Base-by-base conservation (phyloP, 768 basidiomycete species). In the Podaxis pistillaris region DNA sequence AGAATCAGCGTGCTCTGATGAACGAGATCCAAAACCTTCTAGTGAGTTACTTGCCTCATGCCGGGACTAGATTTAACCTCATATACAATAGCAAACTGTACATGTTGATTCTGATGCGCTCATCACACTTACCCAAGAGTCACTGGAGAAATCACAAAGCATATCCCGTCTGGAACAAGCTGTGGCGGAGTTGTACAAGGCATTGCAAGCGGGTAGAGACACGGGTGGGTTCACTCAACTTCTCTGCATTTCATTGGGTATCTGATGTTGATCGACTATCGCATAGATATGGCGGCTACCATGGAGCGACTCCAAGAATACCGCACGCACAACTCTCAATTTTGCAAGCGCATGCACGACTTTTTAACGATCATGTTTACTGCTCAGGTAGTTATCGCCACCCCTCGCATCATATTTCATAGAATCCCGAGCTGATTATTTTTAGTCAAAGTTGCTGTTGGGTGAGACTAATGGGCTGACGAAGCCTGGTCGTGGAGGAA, bases 221-320 rank as follows among this genome's bases (percentile, higher is more conserved):
- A 90, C 90, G 67, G 94, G 94, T 93, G 64, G 56, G 76, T 67
- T 67, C 37, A 36, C 6, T 41, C 61, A 28, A 54, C 41, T 24
- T 54, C 58, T 19, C 44, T 24, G 9, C n/a, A 15, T 19, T 13
- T 12, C 12, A 49, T 44, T 17, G 40, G 40, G 11, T 46, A 36
- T 53, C 19, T 53, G 24, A 52, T 64, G 15, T 55, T 24, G 38
- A 22, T 40, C 15, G 24, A 40, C 15, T 38, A 37, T 3, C 46
- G 22, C 37, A 17, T 57, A 88, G 96, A 96, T 69, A 96, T 98
- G 88, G 94, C 95, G n/a, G 95, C 95, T 6, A 95, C 94, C 0
- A 96, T 96, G 84, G 95, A 95, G 74, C 81, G 95, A 28, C 77
- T 97, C 64, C 86, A 89, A 64, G 96, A 98, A 73, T 98, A 98